Conservation (phyloP, 169 alveolate genomes). For the Plasmodium blacklocki region DNA sequence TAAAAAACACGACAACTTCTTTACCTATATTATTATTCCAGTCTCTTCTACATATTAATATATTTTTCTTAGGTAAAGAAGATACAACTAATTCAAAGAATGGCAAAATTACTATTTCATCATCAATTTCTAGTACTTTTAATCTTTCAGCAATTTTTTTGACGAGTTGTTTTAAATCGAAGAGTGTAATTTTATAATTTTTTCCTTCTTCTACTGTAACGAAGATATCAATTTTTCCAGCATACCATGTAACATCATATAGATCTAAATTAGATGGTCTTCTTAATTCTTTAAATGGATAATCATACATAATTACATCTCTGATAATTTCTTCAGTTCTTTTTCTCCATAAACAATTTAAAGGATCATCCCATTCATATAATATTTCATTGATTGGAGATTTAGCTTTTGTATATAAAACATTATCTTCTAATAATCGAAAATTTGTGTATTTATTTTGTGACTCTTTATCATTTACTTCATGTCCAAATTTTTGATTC, state of each 20-base stretch:
- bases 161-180: slow-evolving; percentile 42
- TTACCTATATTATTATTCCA: slow-evolving; percentile 82
- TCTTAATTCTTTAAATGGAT: slow-evolving; percentile 81
- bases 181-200: slow-evolving; percentile 51
- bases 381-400: slow-evolving; percentile 80
- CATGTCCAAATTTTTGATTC: background rate
- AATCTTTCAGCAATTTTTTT: slow-evolving; percentile 72
- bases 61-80: slow-evolving; percentile 32
- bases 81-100: slow-evolving; percentile 45
- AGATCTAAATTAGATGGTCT: slow-evolving; percentile 83
- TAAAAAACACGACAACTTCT: slow-evolving; percentile 78
- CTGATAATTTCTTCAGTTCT: slow-evolving; percentile 84
- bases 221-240: slow-evolving; percentile 82
- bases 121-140: slow-evolving; percentile 69
- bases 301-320: slow-evolving; percentile 84
- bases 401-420: slow-evolving; percentile 80
- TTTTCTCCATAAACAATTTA: slow-evolving; percentile 83
- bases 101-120: slow-evolving; percentile 65
- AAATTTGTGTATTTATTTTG: slow-evolving; percentile 74
- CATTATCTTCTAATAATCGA: slow-evolving; percentile 78
- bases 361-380: slow-evolving; percentile 85
- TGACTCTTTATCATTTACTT: background rate
- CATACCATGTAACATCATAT: slow-evolving; percentile 85
- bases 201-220: slow-evolving; percentile 75
- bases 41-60: slow-evolving; percentile 80